phyloP scores from a whole-genome alignment of 805 yeast species.

The Ogataea nakhonphanomensis region DNA sequence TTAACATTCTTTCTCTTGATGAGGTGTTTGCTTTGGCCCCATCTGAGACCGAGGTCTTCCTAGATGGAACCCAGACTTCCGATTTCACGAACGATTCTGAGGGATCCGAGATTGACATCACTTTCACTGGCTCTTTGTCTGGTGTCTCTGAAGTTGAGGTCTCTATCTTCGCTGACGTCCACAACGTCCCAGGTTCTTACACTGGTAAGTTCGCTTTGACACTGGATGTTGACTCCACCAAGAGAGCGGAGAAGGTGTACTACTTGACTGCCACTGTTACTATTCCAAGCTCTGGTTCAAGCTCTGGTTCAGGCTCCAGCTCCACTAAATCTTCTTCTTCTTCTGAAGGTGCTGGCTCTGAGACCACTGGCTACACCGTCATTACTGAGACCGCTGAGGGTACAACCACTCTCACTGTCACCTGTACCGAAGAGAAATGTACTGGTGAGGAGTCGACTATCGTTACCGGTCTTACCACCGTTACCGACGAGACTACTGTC shows the following conservation, averaged over 20 bases:
- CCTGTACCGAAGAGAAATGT: conserved; percentile 23
- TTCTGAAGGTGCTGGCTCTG: not conserved
- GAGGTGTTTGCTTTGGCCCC: conserved; percentile 19
- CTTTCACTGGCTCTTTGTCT: conserved; percentile 9
- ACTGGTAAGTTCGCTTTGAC: conserved; percentile 22
- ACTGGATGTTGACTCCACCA: conserved; percentile 16
- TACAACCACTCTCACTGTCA: conserved; percentile 20
- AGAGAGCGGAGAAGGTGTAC: conserved; percentile 25
- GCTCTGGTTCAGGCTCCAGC: conserved; percentile 5
- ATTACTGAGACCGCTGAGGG: conserved; percentile 18
- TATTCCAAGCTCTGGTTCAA: conserved; percentile 4
- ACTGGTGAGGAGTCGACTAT: conserved; percentile 22
- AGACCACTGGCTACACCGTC: conserved; percentile 6
- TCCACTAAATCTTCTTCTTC: not conserved
- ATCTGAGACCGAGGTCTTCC: not conserved
- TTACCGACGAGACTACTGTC: conserved; percentile 24
- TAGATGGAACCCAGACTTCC: conserved; percentile 9
- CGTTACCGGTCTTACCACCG: conserved; percentile 28
- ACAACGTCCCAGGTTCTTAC: conserved; percentile 19
- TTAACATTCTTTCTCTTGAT: conserved; percentile 19
- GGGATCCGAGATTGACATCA: conserved; percentile 15
- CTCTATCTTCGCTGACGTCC: conserved; percentile 18
- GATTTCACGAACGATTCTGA: conserved; percentile 18
- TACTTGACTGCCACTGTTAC: conserved; percentile 23
- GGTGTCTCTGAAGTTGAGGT: conserved; percentile 10